These are phyloP conservation scores for Oryza meyeriana DNA, from an alignment of 176 grass and related monocot species.

Conservation along the genomic window DNA sequence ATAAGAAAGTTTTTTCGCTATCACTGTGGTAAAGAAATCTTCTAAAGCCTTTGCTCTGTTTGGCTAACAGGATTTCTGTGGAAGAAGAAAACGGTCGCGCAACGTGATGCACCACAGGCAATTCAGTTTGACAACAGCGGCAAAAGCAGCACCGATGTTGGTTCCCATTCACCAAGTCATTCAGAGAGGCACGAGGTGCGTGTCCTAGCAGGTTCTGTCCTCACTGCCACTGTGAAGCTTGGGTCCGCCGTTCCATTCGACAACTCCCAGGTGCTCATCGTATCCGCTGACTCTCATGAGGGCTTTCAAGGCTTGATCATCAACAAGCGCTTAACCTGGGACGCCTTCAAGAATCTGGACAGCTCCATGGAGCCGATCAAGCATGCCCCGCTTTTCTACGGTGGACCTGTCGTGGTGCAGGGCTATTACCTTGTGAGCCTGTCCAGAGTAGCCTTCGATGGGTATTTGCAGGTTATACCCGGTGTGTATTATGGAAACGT, in stretches of 20 bases:
- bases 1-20: neutral
- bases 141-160: neutral
- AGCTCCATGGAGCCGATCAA: constrained; percentile 57
- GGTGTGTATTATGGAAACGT: constrained; percentile 73
- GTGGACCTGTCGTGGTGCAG: constrained; percentile 70
- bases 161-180: constrained; percentile 18
- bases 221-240: constrained; percentile 65
- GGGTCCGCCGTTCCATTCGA: constrained; percentile 54
- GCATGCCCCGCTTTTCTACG: constrained; percentile 63
- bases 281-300: constrained; percentile 51
- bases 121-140: constrained; percentile 37
- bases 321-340: constrained; percentile 78
- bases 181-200: constrained; percentile 2
- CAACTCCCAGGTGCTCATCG: constrained; percentile 64
- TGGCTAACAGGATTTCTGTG: constrained; percentile 60
- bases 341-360: constrained; percentile 65
- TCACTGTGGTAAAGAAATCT: constrained; percentile 7
- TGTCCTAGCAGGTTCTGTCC: constrained; percentile 49
- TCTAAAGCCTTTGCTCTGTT: constrained; percentile 29
- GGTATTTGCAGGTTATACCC: constrained; percentile 54
- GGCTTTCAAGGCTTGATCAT: constrained; percentile 82
- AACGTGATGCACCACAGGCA: constrained; percentile 27
- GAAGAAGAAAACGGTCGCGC: constrained; percentile 38
- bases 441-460: constrained; percentile 46
- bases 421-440: constrained; percentile 76